Percentiles rank a stretch among this genome's conserved stretches.
phyloP scores from a whole-genome alignment of 768 basidiomycete species.

The Saitozyma sp. region DNA sequence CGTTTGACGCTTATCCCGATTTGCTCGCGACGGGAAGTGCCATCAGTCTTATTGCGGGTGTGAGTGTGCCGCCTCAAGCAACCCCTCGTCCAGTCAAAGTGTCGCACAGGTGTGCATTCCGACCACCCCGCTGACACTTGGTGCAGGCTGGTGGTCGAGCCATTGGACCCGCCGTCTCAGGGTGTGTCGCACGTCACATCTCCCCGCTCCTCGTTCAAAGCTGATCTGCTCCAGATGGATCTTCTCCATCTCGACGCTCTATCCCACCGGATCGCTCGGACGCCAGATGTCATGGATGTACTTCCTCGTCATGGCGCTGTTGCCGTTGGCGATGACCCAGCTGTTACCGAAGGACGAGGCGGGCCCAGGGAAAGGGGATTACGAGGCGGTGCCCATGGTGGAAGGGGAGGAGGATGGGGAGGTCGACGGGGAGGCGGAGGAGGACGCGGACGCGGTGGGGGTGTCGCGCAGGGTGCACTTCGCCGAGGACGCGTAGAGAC shows the following conservation, averaged over 20 bases:
- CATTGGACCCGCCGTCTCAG: slow-evolving; percentile 32
- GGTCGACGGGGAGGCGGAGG: slow-evolving; percentile 54
- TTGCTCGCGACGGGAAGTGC: slow-evolving; percentile 34
- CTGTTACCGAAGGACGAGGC: too few relatives aligned
- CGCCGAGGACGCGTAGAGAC: too few relatives aligned
- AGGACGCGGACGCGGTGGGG: slow-evolving; percentile 53
- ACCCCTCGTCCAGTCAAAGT: neutral
- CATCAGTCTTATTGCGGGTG: slow-evolving; percentile 30
- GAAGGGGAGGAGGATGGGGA: slow-evolving; percentile 33
- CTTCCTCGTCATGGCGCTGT: slow-evolving; percentile 12
- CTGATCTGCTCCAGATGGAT: slow-evolving; percentile 21
- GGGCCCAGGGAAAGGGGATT: slow-evolving; percentile 30
- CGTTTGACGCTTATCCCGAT: slow-evolving; percentile 38
- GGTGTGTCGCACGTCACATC: slow-evolving; percentile 3
- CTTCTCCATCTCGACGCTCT: slow-evolving; percentile 39
- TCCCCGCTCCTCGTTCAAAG: too few relatives aligned
- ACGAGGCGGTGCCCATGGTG: slow-evolving; percentile 9
- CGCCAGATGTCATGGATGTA: slow-evolving; percentile 34
- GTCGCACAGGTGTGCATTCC: slow-evolving; percentile 1
- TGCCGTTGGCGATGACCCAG: neutral
- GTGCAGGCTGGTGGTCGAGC: slow-evolving; percentile 30
- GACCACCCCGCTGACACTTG: neutral
- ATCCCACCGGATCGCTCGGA: slow-evolving; percentile 19
- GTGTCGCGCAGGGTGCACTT: slow-evolving; percentile 15
- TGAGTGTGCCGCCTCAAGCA: slow-evolving; percentile 9